Percentiles rank a stretch among this genome's conserved stretches.
phyloP scores from a whole-genome alignment of 2,329 filamentous ascomycete genomes.

The Chaetomium olivaceum region DNA sequence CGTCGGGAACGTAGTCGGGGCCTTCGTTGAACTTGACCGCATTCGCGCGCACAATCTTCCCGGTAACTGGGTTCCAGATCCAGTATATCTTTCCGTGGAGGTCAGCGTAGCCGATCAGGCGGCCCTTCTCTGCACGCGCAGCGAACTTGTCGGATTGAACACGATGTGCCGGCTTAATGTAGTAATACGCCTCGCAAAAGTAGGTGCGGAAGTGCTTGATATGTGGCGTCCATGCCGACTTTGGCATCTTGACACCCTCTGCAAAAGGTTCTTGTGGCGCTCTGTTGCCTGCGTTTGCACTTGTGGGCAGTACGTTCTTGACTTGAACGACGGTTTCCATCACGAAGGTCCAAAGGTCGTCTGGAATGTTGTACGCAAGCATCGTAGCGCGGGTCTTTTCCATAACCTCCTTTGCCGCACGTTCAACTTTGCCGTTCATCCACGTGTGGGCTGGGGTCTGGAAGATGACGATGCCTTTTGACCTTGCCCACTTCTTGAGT shows the following conservation, averaged over 20 bases:
- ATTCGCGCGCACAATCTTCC: not conserved
- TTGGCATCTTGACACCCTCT: not conserved
- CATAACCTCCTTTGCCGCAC: not conserved
- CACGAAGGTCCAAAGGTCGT: constrained; percentile 1
- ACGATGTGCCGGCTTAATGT: not conserved
- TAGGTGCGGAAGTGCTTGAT: constrained; percentile 7
- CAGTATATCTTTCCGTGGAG: constrained; percentile 1
- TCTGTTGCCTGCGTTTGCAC: not conserved
- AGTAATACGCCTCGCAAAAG: constrained; percentile 13
- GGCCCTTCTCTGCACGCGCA: not conserved
- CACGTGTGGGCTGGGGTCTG: not conserved
- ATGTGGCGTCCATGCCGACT: not conserved
- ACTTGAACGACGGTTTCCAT: not conserved
- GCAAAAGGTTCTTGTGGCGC: not conserved
- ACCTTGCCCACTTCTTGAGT: not conserved
- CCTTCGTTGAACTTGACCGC: not conserved
- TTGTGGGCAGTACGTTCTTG: not conserved
- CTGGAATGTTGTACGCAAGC: not conserved
- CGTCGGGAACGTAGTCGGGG: not conserved
- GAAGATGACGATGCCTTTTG: not conserved
- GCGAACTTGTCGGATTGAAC: not conserved
- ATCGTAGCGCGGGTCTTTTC: not conserved
- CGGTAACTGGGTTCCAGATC: not conserved
- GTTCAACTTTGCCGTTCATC: constrained; percentile 7
- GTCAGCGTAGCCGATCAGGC: not conserved